These are phyloP conservation scores for Stagonosporopsis vannaccii DNA, from an alignment of 2,329 filamentous ascomycete genomes.

Conservation along the genomic window DNA sequence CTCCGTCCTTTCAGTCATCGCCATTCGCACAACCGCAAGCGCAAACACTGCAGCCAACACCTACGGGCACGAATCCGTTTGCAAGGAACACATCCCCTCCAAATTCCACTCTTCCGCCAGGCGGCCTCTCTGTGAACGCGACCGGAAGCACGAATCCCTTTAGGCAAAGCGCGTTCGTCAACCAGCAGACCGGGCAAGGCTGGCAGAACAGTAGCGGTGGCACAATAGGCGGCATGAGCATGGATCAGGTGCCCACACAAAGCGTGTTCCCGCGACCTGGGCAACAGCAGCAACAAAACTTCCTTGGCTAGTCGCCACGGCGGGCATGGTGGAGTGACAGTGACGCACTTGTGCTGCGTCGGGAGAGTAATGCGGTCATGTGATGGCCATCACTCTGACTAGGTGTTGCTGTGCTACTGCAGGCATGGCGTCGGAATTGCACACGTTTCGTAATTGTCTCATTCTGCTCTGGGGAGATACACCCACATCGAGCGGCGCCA, in stretches of 20 bases:
- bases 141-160: slow-evolving; percentile 96
- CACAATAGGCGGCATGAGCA: slow-evolving; percentile 75
- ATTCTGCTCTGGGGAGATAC: slow-evolving; percentile 7
- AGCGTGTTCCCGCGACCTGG: slow-evolving; percentile 86
- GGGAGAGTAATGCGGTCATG: slow-evolving; percentile 4
- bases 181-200: slow-evolving; percentile 84
- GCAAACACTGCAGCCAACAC: slow-evolving; percentile 61
- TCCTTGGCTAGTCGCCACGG: slow-evolving; percentile 30
- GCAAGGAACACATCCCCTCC: slow-evolving; percentile 61
- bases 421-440: slow-evolving; percentile 2
- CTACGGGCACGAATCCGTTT: slow-evolving; percentile 78
- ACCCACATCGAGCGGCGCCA: slow-evolving; percentile 4
- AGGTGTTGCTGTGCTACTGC: slow-evolving; percentile 6
- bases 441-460: slow-evolving; percentile 1
- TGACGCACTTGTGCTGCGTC: not conserved
- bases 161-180: slow-evolving; percentile 87
- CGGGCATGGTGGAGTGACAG: not conserved
- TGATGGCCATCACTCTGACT: slow-evolving; percentile 1
- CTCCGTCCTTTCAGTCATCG: slow-evolving; percentile 39
- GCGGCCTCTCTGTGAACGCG: slow-evolving; percentile 68
- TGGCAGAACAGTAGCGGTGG: slow-evolving; percentile 83
- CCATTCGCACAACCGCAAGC: slow-evolving; percentile 46
- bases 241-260: slow-evolving; percentile 80
- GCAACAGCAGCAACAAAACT: slow-evolving; percentile 47
- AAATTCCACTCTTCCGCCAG: slow-evolving; percentile 37